Evolutionary conservation across 108 stramenopile species (phyloP), one percentile per base, ranked within the genome.

Genomic region (Cyclotella cryptica): DNA sequence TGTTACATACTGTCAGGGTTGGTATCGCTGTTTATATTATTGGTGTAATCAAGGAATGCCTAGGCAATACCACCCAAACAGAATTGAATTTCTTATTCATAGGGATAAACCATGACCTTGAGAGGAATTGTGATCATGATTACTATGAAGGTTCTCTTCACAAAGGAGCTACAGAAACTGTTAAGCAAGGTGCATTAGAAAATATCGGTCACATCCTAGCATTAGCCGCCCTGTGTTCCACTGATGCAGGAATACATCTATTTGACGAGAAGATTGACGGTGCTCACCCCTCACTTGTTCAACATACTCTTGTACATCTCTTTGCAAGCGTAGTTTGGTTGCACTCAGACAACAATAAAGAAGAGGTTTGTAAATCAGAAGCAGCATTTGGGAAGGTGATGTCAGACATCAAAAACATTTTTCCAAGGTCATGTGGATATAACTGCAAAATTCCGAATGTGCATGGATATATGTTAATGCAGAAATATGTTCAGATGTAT

Each of bases 71-170:
- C 1, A 26, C n/a, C 24, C 11, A 12, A 57, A 12, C 24, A 3
- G 12, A 22, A 12, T 26, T 57, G 24, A 21, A 57, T 57, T 12
- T 12, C n/a, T 26, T 24, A 12, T 22, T 22, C 24, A 24, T 22
- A n/a, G 24, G 3, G 0, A 57, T 57, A 8, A 24, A 57, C 24
- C 12, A 12, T 4, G 21, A 57, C 24, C 22, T 57, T 12, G 3
- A 57, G 24, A 57, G 55, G 24, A 57, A 57, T 26, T 57, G 55
- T 57, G 55, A 57, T 4, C 55, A 24, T 57, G 55, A 57, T 22
- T 26, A 26, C 19, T 26, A 21, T 12, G 55, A 57, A 57, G 4
- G 24, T 26, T 57, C 55, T 26, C n/a, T 57, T 12, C n/a, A 26
- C 24, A 57, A 57, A 24, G 55, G 7, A 26, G 55, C 12, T 22